These are phyloP conservation scores for Camillea tinctor DNA, from an alignment of 2,329 filamentous ascomycete species.

Conservation along the genomic window DNA sequence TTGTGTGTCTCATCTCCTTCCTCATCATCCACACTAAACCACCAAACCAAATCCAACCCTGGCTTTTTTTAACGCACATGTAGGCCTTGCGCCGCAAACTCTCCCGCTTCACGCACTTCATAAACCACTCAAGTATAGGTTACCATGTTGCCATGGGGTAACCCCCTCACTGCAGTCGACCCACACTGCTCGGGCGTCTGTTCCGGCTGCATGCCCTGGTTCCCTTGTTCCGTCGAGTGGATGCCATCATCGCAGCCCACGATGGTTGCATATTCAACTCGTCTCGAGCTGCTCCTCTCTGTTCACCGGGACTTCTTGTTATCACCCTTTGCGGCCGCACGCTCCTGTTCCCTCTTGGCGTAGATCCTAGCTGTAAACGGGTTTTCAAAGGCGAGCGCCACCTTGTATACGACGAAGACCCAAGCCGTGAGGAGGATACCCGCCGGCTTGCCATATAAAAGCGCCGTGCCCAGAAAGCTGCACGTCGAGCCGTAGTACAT, in stretches of 20 bases:
- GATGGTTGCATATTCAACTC: not conserved
- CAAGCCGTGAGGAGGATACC: conserved; percentile 73
- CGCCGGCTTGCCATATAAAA: conserved; percentile 84
- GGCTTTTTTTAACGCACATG: not conserved
- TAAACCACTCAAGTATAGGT: too few species aligned
- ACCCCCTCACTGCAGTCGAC: not conserved
- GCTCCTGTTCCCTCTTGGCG: conserved; percentile 71
- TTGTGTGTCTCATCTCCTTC: too few species aligned
- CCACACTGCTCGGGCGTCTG: not conserved
- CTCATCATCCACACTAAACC: too few species aligned
- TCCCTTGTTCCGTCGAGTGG: not conserved
- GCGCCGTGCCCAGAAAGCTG: conserved; percentile 84
- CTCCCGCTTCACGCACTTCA: not conserved
- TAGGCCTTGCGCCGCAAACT: not conserved
- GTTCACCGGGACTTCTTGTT: conserved; percentile 55
- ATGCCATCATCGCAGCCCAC: not conserved
- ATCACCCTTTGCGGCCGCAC: conserved; percentile 42
- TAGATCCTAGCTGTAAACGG: conserved; percentile 95
- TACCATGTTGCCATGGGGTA: not conserved
- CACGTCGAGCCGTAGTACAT: conserved; percentile 97
- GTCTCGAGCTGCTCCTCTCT: conserved; percentile 1
- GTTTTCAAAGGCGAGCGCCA: conserved; percentile 86
- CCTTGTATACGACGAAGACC: conserved; percentile 74
- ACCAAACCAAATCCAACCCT: too few species aligned
- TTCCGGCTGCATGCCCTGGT: not conserved